Conservation (phyloP, 352 stramenopile species). For the Pythium phragmiticola region DNA sequence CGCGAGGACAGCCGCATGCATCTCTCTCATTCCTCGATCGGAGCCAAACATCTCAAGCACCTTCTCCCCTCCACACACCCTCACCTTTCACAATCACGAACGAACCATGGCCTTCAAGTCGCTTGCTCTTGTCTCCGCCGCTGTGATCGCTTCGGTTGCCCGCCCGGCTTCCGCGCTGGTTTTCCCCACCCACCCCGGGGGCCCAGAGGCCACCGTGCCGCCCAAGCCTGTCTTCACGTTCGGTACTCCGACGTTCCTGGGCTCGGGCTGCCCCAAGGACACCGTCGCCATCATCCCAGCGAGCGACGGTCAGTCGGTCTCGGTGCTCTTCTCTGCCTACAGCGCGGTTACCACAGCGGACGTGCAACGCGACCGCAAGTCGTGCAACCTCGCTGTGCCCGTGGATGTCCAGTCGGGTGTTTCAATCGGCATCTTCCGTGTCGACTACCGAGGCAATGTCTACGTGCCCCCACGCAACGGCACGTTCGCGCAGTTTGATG, state of each 20-base stretch:
- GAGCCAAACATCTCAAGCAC: not conserved
- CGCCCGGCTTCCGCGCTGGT: not conserved
- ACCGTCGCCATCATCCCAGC: slow-evolving; percentile 28
- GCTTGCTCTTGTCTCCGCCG: not conserved
- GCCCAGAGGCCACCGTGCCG: not conserved
- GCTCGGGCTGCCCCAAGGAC: slow-evolving; percentile 34
- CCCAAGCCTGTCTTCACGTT: slow-evolving; percentile 20
- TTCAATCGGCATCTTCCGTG: slow-evolving; percentile 35
- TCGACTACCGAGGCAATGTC: slow-evolving; percentile 49
- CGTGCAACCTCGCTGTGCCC: slow-evolving; percentile 42
- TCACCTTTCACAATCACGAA: not conserved
- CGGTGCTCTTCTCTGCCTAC: slow-evolving; percentile 37
- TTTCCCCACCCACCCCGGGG: not conserved
- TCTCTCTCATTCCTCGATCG: slow-evolving; percentile 7
- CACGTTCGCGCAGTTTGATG: slow-evolving; percentile 43
- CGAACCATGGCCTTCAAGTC: slow-evolving; percentile 9
- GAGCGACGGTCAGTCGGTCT: slow-evolving; percentile 34
- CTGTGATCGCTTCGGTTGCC: not conserved
- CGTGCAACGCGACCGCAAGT: slow-evolving; percentile 36
- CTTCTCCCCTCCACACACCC: not conserved
- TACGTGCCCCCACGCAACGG: slow-evolving; percentile 35
- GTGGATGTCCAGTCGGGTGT: slow-evolving; percentile 36
- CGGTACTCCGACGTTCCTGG: slow-evolving; percentile 31
- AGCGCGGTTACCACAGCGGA: slow-evolving; percentile 28
- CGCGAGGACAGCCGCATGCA: not conserved